Percentiles rank a stretch among this genome's conserved stretches.
Evolutionary conservation across 345 rosid genomes (phyloP).

Genomic region (Garcia nutans): DNA sequence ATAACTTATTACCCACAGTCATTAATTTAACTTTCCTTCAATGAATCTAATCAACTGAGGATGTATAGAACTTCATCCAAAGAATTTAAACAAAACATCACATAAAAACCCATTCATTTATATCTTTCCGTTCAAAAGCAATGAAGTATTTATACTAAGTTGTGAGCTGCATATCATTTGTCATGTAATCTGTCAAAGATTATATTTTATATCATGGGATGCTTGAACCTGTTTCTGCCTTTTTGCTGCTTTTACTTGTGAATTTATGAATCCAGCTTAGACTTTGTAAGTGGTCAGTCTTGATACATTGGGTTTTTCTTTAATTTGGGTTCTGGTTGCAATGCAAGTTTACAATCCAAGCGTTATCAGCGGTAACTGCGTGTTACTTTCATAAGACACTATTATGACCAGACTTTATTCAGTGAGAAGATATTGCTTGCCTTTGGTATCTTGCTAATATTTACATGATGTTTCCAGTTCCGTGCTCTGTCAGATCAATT

Average conservation of each 20-base stretch:
- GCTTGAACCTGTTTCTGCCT: not conserved
- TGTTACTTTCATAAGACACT: not conserved
- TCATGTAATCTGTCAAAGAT: not conserved
- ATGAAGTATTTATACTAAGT: not conserved
- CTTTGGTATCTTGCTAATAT: not conserved
- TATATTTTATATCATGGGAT: not conserved
- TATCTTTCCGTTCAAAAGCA: not conserved
- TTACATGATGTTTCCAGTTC: constrained; percentile 46
- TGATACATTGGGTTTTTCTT: no score
- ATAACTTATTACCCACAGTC: not conserved
- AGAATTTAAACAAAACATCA: not conserved
- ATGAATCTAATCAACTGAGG: not conserved
- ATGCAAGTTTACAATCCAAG: not conserved
- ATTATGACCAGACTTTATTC: not conserved
- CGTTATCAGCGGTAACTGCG: not conserved
- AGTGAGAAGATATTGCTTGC: constrained; percentile 2
- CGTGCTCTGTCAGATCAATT: constrained; percentile 79
- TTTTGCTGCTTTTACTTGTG: not conserved
- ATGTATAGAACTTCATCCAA: not conserved
- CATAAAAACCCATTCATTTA: not conserved
- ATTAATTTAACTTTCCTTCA: not conserved
- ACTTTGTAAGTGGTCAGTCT: not conserved
- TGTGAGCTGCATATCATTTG: not conserved
- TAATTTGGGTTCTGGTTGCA: not conserved
- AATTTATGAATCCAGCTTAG: no score